Evolutionary conservation across 805 yeast species (phyloP).

Genomic region (Metschnikowia kofuensis): DNA sequence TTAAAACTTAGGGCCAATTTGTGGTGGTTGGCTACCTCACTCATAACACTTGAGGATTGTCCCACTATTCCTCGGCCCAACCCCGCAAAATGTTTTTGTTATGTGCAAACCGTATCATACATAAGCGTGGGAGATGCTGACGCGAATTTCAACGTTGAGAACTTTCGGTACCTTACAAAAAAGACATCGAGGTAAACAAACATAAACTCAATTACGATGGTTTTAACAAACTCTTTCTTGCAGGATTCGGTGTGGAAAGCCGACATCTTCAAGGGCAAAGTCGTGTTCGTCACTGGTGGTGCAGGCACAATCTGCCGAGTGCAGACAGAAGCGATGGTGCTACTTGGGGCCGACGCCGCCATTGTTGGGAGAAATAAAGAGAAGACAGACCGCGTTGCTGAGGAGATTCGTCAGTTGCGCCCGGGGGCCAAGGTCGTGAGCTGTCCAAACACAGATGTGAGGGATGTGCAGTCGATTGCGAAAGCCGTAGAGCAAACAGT

Average conservation of each 20-base stretch:
- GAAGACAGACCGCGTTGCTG: constrained; percentile 25
- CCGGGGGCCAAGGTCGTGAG: constrained; percentile 25
- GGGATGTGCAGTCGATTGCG: constrained; percentile 23
- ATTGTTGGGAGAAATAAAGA: constrained; percentile 26
- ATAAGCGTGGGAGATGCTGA: background rate
- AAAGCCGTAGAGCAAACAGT: constrained; percentile 24
- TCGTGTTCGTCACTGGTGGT: constrained; percentile 31
- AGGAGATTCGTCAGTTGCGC: constrained; percentile 22
- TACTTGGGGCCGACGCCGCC: constrained; percentile 30
- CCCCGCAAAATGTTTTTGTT: constrained; percentile 12
- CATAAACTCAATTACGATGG: constrained; percentile 8
- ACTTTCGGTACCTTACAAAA: no score
- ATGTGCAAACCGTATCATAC: constrained; percentile 2
- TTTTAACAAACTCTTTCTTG: constrained; percentile 20
- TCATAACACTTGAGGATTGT: no score
- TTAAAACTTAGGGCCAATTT: no score
- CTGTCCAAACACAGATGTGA: constrained; percentile 23
- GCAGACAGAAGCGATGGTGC: constrained; percentile 28
- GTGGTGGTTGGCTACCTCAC: no score
- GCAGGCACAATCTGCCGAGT: constrained; percentile 30
- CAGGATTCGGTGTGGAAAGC: constrained; percentile 23
- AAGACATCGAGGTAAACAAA: background rate
- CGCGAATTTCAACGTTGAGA: background rate
- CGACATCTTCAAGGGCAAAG: constrained; percentile 28
- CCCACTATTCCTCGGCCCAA: constrained; percentile 11